phyloP scores from a whole-genome alignment of 2,329 filamentous ascomycete species.

The Pseudocercospora ulei region DNA sequence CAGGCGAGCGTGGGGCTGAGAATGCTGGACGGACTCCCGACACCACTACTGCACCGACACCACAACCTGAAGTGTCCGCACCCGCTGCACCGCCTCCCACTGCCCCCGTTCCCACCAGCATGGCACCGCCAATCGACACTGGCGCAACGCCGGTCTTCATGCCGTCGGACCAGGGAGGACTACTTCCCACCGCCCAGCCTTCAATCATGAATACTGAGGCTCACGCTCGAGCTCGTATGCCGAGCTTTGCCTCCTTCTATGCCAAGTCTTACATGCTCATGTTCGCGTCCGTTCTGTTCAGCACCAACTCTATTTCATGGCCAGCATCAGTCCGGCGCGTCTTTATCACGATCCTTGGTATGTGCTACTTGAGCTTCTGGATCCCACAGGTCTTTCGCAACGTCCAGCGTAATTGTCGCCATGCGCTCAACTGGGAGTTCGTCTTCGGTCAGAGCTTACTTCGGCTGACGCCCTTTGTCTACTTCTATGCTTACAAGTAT shows the following conservation, averaged over 20 bases:
- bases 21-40: too few species aligned
- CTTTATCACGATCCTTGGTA: constrained; percentile 55
- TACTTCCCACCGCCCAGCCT: constrained; percentile 21
- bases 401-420: constrained; percentile 77
- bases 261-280: constrained; percentile 54
- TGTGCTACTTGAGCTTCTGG: constrained; percentile 84
- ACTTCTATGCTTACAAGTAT: constrained; percentile 67
- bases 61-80: constrained; percentile 22
- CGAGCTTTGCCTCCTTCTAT: constrained; percentile 49
- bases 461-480: constrained; percentile 68
- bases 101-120: constrained; percentile 46
- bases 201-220: constrained; percentile 14
- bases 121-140: constrained; percentile 37
- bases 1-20: too few species aligned
- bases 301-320: constrained; percentile 51
- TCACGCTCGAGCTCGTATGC: constrained; percentile 22
- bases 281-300: constrained; percentile 46
- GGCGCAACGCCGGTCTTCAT: constrained; percentile 48
- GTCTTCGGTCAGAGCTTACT: constrained; percentile 72
- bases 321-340: constrained; percentile 45
- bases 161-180: constrained; percentile 50
- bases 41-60: not conserved
- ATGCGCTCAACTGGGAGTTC: constrained; percentile 84
- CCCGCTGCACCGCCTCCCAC: constrained; percentile 27
- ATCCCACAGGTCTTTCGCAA: constrained; percentile 86